Evolutionary conservation across 805 yeast genomes (phyloP), one percentile per base, ranked within the genome.

Genomic region (Candida dajiaensis): DNA sequence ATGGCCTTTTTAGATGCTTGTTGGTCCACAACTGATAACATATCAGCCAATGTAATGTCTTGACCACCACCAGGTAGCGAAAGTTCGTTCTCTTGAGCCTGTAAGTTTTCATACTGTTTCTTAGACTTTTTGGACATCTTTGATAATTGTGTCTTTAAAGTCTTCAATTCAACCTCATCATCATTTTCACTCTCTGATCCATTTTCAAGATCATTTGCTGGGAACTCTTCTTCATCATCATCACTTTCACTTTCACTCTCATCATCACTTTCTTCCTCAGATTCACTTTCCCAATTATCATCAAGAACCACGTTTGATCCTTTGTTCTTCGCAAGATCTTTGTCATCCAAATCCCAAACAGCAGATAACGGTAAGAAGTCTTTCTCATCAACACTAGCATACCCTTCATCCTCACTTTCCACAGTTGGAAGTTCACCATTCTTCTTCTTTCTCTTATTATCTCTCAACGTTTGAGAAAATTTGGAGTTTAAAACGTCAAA

Each of bases 261-360:
- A 4, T 50, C 49, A 5, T 57, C 60, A 6, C 42, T 50, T 19
- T 58, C 62, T 13, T 47, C 56, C 20, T 59, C 64, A 12, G 54
- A 61, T 28, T 59, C 58, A 21, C 45, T 41, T 38, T 58, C 62
- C 42, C 53, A 49, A 19, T 62, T 59, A 5, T 55, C 59, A 37
- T 57, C 55, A 10, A 52, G 47, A 4, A 39, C 48, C 12, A 48
- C 22, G n/a, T 50, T 59, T 13, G 54, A 49, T 8, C 57, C 62
- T 20, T 58, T 68, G 6, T 58, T 50, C 40, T 55, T 59, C 38
- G 61, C 59, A 43, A 60, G 51, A 49, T 77, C 83, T 25, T 63
- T 67, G 28, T 82, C 88, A 61, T 87, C 94, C 65, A 80, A 65
- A 59, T 85, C 97, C 96, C 96, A 89, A 3, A 87, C 89, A 54